Base-by-base conservation (phyloP, 352 stramenopile species). In the Pythium dissimile region DNA sequence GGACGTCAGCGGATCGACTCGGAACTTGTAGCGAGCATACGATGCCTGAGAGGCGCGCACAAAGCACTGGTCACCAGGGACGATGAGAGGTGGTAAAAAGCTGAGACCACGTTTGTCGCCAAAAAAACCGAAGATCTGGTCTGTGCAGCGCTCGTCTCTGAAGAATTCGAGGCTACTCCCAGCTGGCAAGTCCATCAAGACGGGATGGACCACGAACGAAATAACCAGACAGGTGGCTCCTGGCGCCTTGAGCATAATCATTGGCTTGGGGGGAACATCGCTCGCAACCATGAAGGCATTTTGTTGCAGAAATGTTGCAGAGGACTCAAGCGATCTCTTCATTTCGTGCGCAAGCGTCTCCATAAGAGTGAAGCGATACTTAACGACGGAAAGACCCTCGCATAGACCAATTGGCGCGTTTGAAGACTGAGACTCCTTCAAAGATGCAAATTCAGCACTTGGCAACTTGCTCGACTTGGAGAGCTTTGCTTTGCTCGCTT, bases 1-100 rank as follows among this genome's bases (percentile, higher is more conserved):
- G 20, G 72, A 61, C 9, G 77, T 86, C 15, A 92, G 63, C 8
- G 77, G 69, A 63, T 87, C 74, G 15, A 90, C 83, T 44, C 78
- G 78, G 60, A 92, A 86, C 55, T 92, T 92, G 66, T 92, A 92
- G 23, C 80, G 72, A 23, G 79, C 80, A 41, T 89, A 92, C 13
- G 72, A 56, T 8, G 74, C 78, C 34, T 88, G 73, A 3, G 73
- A 75, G 5, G 83, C 77, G 38, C 77, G 76, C 16, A 89, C 72
- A 49, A 80, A 92, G 54, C 83, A 90, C 27, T 60, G 66, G 37
- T 89, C 77, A 10, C 78, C 75, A 12, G 73, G 60, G 13, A 92
- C 60, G 2, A 89, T 67, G 2, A 92, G 57, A 13, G 80, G 73
- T 12, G 80, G 77, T 3, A 92, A 57, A 48, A 86, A 84, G 44